Evolutionary conservation across 2,329 filamentous ascomycete genomes (phyloP).

Genomic region (Penicillium sp.): DNA sequence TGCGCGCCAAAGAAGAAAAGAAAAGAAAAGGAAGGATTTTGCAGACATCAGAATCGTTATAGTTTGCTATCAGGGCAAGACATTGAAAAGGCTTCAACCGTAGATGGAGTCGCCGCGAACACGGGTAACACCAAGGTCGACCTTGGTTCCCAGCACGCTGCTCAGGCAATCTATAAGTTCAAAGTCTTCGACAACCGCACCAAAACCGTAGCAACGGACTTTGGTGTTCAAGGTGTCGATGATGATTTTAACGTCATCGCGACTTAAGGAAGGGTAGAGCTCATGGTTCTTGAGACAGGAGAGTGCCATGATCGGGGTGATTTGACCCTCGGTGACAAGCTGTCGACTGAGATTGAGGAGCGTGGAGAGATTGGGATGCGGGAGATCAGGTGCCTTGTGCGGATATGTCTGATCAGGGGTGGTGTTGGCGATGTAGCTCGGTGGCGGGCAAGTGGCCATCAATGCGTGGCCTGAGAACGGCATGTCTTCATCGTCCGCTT

Average conservation of each 20-base stretch:
- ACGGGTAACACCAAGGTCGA: slow-evolving; percentile 29
- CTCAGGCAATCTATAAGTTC: slow-evolving; percentile 71
- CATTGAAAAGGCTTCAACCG: slow-evolving; percentile 15
- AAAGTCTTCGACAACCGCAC: slow-evolving; percentile 70
- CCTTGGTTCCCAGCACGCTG: slow-evolving; percentile 58
- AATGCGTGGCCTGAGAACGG: slow-evolving; percentile 79
- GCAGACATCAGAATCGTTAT: neutral
- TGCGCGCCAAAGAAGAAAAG: neutral
- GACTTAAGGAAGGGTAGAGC: slow-evolving; percentile 64
- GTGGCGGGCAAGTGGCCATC: slow-evolving; percentile 88
- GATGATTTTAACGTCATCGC: slow-evolving; percentile 69
- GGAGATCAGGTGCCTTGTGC: slow-evolving; percentile 77
- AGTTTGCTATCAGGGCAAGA: neutral
- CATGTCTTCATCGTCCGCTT: slow-evolving; percentile 62
- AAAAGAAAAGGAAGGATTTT: neutral
- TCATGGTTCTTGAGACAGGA: slow-evolving; percentile 75
- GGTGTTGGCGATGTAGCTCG: slow-evolving; percentile 58
- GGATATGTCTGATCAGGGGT: slow-evolving; percentile 57
- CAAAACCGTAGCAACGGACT: slow-evolving; percentile 86
- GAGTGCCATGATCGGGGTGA: slow-evolving; percentile 96
- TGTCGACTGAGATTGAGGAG: slow-evolving; percentile 81
- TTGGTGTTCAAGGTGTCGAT: slow-evolving; percentile 75
- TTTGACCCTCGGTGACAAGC: slow-evolving; percentile 75
- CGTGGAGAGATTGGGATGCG: slow-evolving; percentile 73
- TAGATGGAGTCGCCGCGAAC: slow-evolving; percentile 36